A percentile compares a stretch with the other conserved stretches of the same genome.
Evolutionary conservation across 306 rosid genomes (phyloP).

Genomic region (Ochetophila trinervis): DNA sequence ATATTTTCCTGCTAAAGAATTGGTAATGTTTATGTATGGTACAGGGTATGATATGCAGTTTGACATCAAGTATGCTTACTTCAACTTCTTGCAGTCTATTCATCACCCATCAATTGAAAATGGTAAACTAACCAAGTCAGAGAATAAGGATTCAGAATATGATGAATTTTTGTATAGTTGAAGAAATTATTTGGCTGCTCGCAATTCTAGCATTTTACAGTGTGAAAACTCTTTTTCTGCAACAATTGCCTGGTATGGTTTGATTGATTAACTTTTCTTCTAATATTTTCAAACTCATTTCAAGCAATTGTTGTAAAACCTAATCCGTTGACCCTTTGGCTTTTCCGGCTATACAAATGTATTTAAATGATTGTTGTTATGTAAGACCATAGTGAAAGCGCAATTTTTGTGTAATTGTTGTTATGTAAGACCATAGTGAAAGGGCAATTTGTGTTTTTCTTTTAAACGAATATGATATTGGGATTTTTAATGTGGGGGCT

Average conservation of each 20-base stretch:
- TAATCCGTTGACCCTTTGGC: neutral
- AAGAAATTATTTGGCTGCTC: slow-evolving; percentile 18
- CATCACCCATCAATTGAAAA: slow-evolving; percentile 24
- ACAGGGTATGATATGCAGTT: slow-evolving; percentile 95
- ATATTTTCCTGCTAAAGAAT: neutral
- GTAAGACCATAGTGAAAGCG: neutral
- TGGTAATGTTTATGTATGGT: slow-evolving; percentile 39
- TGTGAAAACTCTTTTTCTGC: too few relatives aligned
- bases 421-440: neutral
- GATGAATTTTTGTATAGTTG: slow-evolving; percentile 17
- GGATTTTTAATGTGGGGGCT: too few relatives aligned
- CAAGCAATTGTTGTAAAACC: neutral
- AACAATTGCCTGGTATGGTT: neutral
- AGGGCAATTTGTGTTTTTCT: too few relatives aligned
- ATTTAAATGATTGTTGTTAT: neutral
- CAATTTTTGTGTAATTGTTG: too few relatives aligned
- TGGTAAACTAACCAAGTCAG: slow-evolving; percentile 10
- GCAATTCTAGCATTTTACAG: neutral
- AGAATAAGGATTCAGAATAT: slow-evolving; percentile 30
- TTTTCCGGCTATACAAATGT: neutral
- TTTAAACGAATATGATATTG: too few relatives aligned
- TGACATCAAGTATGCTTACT: slow-evolving; percentile 77
- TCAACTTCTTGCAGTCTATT: slow-evolving; percentile 70
- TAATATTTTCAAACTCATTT: neutral
- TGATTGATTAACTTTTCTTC: too few relatives aligned